phyloP scores from a whole-genome alignment of 2,329 filamentous ascomycete genomes.

The Calonectria pseudoturangicola region DNA sequence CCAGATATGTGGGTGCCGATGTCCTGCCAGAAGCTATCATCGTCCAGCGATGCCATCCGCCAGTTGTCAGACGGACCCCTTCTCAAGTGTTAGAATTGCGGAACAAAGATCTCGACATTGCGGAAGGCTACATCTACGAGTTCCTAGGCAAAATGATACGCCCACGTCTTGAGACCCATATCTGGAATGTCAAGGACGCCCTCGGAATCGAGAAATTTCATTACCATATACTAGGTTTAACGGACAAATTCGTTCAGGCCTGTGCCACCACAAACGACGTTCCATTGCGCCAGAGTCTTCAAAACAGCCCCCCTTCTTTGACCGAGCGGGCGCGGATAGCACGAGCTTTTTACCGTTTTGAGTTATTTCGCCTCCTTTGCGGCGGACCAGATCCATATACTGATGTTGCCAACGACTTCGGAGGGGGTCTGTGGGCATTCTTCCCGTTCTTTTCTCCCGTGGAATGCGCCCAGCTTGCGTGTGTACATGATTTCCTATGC shows the following conservation, averaged over 20 bases:
- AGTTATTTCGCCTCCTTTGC: slow-evolving; percentile 5
- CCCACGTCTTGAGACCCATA: neutral
- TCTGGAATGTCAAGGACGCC: neutral
- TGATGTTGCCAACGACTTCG: neutral
- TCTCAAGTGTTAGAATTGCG: neutral
- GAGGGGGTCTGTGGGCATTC: neutral
- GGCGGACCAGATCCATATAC: slow-evolving; percentile 1
- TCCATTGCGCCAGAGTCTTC: neutral
- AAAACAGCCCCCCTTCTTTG: neutral
- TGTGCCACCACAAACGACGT: neutral
- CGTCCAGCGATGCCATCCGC: slow-evolving; percentile 4
- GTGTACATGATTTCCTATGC: slow-evolving; percentile 10
- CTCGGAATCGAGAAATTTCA: neutral
- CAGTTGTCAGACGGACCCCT: slow-evolving; percentile 6
- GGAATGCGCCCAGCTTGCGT: slow-evolving; percentile 13
- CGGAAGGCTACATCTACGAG: neutral
- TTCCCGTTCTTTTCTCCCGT: slow-evolving; percentile 18
- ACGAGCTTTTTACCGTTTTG: slow-evolving; percentile 10
- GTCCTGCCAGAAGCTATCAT: slow-evolving; percentile 19
- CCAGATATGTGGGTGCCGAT: neutral
- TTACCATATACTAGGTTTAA: neutral
- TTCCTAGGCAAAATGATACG: slow-evolving; percentile 9
- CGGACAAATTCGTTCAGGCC: neutral
- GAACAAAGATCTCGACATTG: neutral
- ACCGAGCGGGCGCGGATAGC: slow-evolving; percentile 6